Evolutionary conservation across 1,284 basidiomycete genomes (phyloP), one percentile per base, ranked within the genome.

Genomic region (Sporisorium exsertum): DNA sequence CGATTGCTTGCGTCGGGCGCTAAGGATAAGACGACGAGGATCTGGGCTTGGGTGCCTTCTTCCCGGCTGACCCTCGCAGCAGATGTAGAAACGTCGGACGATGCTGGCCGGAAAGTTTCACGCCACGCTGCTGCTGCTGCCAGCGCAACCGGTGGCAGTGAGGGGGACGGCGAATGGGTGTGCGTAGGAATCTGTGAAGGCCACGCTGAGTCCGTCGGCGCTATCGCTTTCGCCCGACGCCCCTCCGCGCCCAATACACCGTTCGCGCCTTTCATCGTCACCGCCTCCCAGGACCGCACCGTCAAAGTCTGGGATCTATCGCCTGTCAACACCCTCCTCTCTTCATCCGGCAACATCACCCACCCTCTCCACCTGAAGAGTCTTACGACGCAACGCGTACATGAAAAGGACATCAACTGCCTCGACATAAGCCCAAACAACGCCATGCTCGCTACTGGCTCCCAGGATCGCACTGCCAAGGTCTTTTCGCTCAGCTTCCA

Each of bases 361-460:
- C 32, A 47, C 15, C 60, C 72, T 18, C 22, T 67, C 8, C 45
- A 90, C 75, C 91, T 92, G 78, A 91, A 90, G 78, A 94, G 93
- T 69, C 88, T 99, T 26, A 89, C 90, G n/a, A 99, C 97, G 3
- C 90, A 93, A 59, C 93, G 93, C 82, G 94, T 95, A 15, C 96
- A 99, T 86, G 97, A 99, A 63, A 99, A 98, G 87, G 97, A 99
- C 87, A 98, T 99, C 87, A 99, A 99, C 87, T 91, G 95, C 52
- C 89, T 99, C 45, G 97, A 98, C 85, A 88, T 99, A 26, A 89
- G 96, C 16, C 95, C 95, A 3, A 95, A 97, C 84, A 93, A 97
- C 86, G 89, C 89, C 62, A 87, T 96, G 71, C 89, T 99, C 47
- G 95, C 92, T 20, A 96, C 95, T 1, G 97, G 94, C 20, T 97